Base-by-base conservation (phyloP, 192 early-diverging fungal genomes). In the Rhizophagus clarus region DNA sequence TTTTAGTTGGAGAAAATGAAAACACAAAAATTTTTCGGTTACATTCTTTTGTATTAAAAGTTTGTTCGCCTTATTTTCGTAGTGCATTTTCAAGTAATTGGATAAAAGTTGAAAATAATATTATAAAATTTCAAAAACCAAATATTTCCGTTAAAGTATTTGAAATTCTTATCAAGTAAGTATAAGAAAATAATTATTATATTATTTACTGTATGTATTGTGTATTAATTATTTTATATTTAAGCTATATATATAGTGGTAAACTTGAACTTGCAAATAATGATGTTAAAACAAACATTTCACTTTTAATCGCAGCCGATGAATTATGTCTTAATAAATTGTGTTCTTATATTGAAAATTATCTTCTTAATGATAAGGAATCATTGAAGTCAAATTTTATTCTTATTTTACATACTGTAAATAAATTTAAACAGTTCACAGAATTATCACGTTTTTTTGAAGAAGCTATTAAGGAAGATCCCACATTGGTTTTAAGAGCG, bases 1-100 rank as follows among this genome's bases (percentile, higher is more conserved):
- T 70, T 9, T 22, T 22, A 31, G 68, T 70, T 22, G 68, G 68
- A 11, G 68, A 70, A 40, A 15, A 29, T 1, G 2, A 5, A 70
- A 31, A 70, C 29, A 5, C 68, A 37, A 70, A 31, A 14, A 29
- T 9, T 22, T 70, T 70, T n/a, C 14, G 15, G 12, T n/a, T 29
- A 12, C 68, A 70, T 70, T 70, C 68, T 31, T 32, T 37, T 40
- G 22, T 70, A 29, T 40, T 70, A 28, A 37, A 15, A 37, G 29
- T 40, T 37, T 29, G 68, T 70, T 70, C 68, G 8, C 14, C 68
- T 70, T 70, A 70, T 70, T 70, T 70, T 69, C 61, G 24, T 2
- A 29, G 24, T 69, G 67, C 67, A 10, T 28, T 69, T 28, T 29
- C 31, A 15, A 17, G 32, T 34, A 29, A 28, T 15, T 69, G 67